Percentiles rank a stretch among this genome's conserved stretches.
These are phyloP conservation scores for Purpureocillium lavendulum DNA, from an alignment of 2,329 filamentous ascomycete species.

Conservation along the genomic window DNA sequence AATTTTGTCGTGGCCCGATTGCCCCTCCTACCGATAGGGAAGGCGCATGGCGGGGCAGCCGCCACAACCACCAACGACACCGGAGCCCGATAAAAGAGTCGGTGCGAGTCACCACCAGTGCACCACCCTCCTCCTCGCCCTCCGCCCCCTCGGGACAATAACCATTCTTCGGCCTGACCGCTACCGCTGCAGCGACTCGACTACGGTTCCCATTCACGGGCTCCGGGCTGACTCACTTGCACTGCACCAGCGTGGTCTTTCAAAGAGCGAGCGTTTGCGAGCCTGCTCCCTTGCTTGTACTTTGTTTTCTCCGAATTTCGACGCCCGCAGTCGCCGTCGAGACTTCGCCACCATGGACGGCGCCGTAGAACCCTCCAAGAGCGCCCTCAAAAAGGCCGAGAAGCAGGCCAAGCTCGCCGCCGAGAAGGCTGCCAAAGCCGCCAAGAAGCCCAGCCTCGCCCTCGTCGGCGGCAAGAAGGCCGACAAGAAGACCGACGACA, in stretches of 20 bases:
- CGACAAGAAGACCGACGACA: slow-evolving; percentile 55
- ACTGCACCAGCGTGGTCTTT: too few species aligned
- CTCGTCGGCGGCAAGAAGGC: slow-evolving; percentile 51
- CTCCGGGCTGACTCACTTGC: too few species aligned
- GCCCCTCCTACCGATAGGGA: slow-evolving; percentile 10
- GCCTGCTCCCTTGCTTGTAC: neutral
- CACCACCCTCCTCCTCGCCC: slow-evolving; percentile 1
- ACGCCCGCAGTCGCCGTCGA: neutral
- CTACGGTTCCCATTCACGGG: too few species aligned
- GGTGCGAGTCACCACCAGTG: too few species aligned
- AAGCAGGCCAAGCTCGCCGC: slow-evolving; percentile 54
- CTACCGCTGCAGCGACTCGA: too few species aligned
- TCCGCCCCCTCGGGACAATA: neutral
- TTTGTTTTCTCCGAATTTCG: neutral
- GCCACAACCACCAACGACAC: slow-evolving; percentile 1
- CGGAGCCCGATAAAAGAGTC: slow-evolving; percentile 2
- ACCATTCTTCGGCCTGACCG: neutral
- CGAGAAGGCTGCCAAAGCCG: slow-evolving; percentile 54
- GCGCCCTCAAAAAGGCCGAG: slow-evolving; percentile 57
- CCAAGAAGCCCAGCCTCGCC: slow-evolving; percentile 42
- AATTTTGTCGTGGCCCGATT: slow-evolving; percentile 8
- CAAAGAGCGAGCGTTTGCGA: too few species aligned
- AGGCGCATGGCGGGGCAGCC: slow-evolving; percentile 11
- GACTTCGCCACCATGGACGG: slow-evolving; percentile 18
- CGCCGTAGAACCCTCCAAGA: slow-evolving; percentile 42